Evolutionary conservation across 208 protist genomes (phyloP).

Genomic region (Acanthamoeba triangularis): DNA sequence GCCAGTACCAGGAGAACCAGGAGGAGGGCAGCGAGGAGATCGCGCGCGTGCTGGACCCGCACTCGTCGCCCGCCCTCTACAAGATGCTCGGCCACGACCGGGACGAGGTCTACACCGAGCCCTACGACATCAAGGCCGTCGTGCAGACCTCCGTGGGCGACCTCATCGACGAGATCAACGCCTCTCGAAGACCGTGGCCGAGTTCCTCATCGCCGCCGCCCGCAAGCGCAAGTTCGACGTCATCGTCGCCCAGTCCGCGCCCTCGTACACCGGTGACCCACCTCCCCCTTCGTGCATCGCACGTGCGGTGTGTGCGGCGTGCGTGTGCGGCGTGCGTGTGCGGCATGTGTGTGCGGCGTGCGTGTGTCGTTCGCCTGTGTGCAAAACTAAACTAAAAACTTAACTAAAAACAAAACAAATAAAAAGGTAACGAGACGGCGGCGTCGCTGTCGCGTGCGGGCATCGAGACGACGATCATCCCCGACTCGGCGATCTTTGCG

Average conservation of each 20-base stretch:
- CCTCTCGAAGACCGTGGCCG: conserved; percentile 90
- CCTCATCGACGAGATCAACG: conserved; percentile 91
- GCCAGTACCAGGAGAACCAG: conserved; percentile 76
- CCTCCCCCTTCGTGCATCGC: not conserved
- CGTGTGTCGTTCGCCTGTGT: not conserved
- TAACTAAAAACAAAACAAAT: not conserved
- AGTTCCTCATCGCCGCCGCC: conserved; percentile 90
- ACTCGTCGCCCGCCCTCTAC: conserved; percentile 71
- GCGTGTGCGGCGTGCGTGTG: too few species aligned
- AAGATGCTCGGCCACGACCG: conserved; percentile 68
- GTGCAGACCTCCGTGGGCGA: conserved; percentile 89
- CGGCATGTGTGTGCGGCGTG: too few species aligned
- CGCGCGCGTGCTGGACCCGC: conserved; percentile 54
- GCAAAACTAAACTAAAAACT: not conserved
- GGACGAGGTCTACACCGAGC: conserved; percentile 68
- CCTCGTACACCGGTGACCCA: conserved; percentile 83
- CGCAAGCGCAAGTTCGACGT: conserved; percentile 95
- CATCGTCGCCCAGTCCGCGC: conserved; percentile 96
- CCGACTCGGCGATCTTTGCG: conserved; percentile 97
- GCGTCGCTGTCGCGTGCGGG: conserved; percentile 88
- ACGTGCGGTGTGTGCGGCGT: not conserved
- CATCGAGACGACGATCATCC: conserved; percentile 95
- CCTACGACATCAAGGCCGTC: conserved; percentile 84
- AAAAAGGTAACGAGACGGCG: conserved; percentile 92
- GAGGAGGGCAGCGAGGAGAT: conserved; percentile 74